Evolutionary conservation across 768 basidiomycete genomes (phyloP), one percentile per base, ranked within the genome.

Genomic region (Trametes sanguinea): DNA sequence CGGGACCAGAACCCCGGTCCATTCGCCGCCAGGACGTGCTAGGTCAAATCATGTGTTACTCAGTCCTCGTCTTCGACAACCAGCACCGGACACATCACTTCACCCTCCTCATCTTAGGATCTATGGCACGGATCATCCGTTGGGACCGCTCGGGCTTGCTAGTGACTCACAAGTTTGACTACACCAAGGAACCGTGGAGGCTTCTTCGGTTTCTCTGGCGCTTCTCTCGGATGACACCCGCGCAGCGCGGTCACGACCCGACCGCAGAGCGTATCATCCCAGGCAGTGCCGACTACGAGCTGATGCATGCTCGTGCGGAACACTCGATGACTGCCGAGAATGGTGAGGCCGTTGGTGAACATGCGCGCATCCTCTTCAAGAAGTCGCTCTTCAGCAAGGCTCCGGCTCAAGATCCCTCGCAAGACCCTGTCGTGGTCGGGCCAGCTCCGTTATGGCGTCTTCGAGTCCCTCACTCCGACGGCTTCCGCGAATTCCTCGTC

Each of bases 81-180:
- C 62, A 63, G 17, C 57, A 54, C 13, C 62, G 62, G n/a, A 51
- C 30, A 16, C 43, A 39, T 27, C 57, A 56, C 22, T 63, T 50
- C 62, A 51, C 22, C 5, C 45, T 63, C 45, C 13, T 63, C n/a
- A 22, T 63, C 22, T 13, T 63, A 14, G 62, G 62, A 6, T 13
- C 10, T 11, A 47, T 29, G 16, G 62, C 52, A 2, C 62, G 62
- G 11, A 40, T 63, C 46, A 16, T 63, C 16, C 46, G 44, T 30
- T 54, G 44, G 44, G 62, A 63, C 37, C 51, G 51, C 9, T 54
- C 62, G 2, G 57, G 62, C 5, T 13, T 52, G 22, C 22, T 63
- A 6, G 43, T 27, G 17, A 54, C 62, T 7, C 37, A 54, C 44
- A 47, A 54, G 53, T 59, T 63, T 33, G 50, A 63, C 62, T 63